Conservation (phyloP, 495 filamentous ascomycete genomes). For the Lophiotrema nucula region DNA sequence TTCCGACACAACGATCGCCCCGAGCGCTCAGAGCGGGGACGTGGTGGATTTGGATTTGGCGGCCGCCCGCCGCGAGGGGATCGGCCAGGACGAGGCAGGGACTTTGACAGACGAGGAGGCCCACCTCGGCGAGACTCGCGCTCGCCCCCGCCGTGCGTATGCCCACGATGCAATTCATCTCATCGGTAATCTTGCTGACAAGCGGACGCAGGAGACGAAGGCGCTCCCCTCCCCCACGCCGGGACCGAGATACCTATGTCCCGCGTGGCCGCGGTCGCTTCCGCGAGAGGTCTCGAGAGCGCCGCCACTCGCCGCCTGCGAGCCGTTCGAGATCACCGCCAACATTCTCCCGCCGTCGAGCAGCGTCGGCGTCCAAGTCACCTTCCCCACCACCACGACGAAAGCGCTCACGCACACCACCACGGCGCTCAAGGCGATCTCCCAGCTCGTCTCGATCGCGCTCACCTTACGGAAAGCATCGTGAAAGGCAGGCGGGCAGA, state of each 20-base stretch:
- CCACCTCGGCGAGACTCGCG: conserved; percentile 15
- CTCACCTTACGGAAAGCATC: no score
- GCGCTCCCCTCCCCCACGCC: conserved; percentile 30
- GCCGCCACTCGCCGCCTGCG: conserved; percentile 21
- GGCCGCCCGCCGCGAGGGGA: conserved; percentile 36
- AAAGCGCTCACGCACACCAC: background rate
- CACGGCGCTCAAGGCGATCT: background rate
- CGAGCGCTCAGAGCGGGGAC: background rate
- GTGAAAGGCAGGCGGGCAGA: no score
- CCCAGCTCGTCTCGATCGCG: background rate
- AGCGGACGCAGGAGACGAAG: conserved; percentile 54
- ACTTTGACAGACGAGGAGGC: conserved; percentile 49
- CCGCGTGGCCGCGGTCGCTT: conserved; percentile 1
- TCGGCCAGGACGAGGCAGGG: conserved; percentile 49
- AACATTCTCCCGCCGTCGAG: background rate
- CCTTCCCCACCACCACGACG: background rate
- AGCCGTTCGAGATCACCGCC: conserved; percentile 24
- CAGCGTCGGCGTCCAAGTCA: background rate
- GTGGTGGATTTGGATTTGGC: conserved; percentile 2
- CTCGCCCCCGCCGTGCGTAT: conserved; percentile 4
- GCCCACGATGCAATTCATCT: conserved; percentile 30
- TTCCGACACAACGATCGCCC: conserved; percentile 63
- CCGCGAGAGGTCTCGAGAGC: conserved; percentile 17
- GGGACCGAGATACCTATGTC: background rate
- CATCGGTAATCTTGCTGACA: background rate